Conservation (phyloP, 2,329 filamentous ascomycete species). For the Fusarium brachygibbosum region DNA sequence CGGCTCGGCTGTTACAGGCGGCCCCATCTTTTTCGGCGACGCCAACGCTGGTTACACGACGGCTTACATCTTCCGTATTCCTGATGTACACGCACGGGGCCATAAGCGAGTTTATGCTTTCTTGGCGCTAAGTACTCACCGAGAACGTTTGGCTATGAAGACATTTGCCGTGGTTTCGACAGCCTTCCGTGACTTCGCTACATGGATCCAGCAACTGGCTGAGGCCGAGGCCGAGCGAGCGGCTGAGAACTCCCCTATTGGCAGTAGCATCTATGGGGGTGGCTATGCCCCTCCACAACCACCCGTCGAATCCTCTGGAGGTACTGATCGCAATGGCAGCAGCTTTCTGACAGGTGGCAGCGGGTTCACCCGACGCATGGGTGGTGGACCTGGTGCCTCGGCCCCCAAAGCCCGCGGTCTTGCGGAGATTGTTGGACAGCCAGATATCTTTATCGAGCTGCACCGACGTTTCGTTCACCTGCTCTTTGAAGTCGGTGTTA, state of each 20-base stretch:
- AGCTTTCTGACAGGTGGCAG: conserved; percentile 70
- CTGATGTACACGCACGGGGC: conserved; percentile 75
- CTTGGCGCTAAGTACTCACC: conserved; percentile 74
- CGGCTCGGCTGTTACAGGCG: conserved; percentile 69
- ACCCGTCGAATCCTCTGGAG: conserved; percentile 51
- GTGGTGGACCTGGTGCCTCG: conserved; percentile 67
- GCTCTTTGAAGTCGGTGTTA: conserved; percentile 70
- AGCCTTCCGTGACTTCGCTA: conserved; percentile 73
- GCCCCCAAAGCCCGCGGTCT: conserved; percentile 71
- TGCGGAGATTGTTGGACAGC: conserved; percentile 74
- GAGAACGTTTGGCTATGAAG: conserved; percentile 75
- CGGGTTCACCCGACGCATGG: conserved; percentile 70
- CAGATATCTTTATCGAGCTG: conserved; percentile 77
- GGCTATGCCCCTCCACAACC: conserved; percentile 48
- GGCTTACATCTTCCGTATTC: conserved; percentile 77
- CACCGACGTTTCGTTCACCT: conserved; percentile 74
- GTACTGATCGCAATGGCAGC: conserved; percentile 61
- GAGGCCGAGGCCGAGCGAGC: conserved; percentile 72
- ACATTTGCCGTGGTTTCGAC: conserved; percentile 72
- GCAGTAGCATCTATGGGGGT: conserved; percentile 58
- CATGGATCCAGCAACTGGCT: conserved; percentile 75
- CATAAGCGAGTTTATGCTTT: conserved; percentile 79
- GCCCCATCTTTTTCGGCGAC: conserved; percentile 78
- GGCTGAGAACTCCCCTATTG: conserved; percentile 59
- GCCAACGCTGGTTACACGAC: conserved; percentile 75